Evolutionary conservation across 148 eudicot genomes (phyloP).

Genomic region (Cornus florida): DNA sequence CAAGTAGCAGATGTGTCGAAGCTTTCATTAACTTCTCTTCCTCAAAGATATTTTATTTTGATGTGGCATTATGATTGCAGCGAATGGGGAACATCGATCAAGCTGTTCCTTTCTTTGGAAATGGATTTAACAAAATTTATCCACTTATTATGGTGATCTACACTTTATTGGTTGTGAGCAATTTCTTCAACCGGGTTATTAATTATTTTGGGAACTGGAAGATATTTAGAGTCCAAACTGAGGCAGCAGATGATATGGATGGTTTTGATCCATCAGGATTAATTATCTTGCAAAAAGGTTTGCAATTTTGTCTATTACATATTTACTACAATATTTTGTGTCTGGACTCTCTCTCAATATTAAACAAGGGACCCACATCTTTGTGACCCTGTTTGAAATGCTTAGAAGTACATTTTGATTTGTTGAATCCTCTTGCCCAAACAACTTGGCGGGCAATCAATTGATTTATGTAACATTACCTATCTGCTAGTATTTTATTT

Average conservation of each 20-base stretch:
- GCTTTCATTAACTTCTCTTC: conserved; percentile 7
- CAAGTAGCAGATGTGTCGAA: neutral
- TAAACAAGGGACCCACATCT: neutral
- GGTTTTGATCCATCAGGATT: conserved; percentile 95
- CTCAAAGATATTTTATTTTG: neutral
- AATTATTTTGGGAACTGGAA: conserved; percentile 87
- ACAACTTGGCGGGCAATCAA: neutral
- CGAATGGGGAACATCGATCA: conserved; percentile 86
- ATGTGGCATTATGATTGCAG: conserved; percentile 36
- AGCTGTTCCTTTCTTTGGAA: conserved; percentile 88
- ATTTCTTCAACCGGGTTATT: conserved; percentile 80
- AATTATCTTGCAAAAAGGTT: conserved; percentile 85
- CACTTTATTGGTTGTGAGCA: conserved; percentile 78
- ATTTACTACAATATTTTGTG: neutral
- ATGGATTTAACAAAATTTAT: conserved; percentile 78
- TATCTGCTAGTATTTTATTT: neutral
- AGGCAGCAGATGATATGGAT: conserved; percentile 75
- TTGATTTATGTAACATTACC: neutral
- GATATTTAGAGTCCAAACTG: conserved; percentile 56
- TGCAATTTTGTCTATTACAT: neutral
- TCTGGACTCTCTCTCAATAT: neutral
- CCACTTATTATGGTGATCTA: conserved; percentile 93
- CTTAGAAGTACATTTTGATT: neutral
- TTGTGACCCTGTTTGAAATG: neutral
- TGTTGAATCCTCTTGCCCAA: neutral